Conservation (phyloP, 805 yeast genomes). For the Kuraishia molischiana region DNA sequence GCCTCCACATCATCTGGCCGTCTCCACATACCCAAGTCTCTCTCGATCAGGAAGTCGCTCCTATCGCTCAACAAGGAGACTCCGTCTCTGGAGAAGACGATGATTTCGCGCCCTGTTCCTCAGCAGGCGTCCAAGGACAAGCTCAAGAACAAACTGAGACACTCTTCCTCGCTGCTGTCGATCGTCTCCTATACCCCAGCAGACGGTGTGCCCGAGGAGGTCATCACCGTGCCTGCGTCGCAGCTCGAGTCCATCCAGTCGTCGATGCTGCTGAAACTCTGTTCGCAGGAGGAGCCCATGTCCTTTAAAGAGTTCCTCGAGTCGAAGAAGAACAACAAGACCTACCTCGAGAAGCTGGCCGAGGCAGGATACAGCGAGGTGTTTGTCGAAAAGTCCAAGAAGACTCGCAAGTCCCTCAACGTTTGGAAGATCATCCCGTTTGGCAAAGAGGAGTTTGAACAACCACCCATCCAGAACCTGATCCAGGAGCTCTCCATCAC, state of each 20-base stretch:
- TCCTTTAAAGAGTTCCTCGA: conserved; percentile 21
- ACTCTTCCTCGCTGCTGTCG: conserved; percentile 37
- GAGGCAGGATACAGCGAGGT: conserved; percentile 41
- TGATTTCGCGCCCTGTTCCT: conserved; percentile 52
- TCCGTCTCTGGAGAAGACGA: conserved; percentile 19
- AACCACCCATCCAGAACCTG: conserved; percentile 29
- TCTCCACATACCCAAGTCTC: background rate
- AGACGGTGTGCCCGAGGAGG: conserved; percentile 9
- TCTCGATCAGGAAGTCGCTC: conserved; percentile 17
- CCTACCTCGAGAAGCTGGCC: conserved; percentile 26
- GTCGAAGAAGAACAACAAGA: conserved; percentile 5
- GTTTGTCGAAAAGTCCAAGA: conserved; percentile 18
- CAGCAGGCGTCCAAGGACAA: conserved; percentile 46
- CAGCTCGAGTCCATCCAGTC: conserved; percentile 24
- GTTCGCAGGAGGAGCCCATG: conserved; percentile 21
- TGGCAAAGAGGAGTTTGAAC: conserved; percentile 31
- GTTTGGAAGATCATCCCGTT: conserved; percentile 46
- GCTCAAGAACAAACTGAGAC: conserved; percentile 40
- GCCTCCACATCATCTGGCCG: conserved; percentile 2
- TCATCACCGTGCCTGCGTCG: conserved; percentile 20
- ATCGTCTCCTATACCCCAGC: conserved; percentile 19
- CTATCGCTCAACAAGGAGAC: conserved; percentile 11
- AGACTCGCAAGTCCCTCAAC: conserved; percentile 15
- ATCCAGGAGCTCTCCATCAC: conserved; percentile 38
- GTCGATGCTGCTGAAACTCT: conserved; percentile 22